Conservation (phyloP, 179 eudicot genomes). For the Gypsophila paniculata region DNA sequence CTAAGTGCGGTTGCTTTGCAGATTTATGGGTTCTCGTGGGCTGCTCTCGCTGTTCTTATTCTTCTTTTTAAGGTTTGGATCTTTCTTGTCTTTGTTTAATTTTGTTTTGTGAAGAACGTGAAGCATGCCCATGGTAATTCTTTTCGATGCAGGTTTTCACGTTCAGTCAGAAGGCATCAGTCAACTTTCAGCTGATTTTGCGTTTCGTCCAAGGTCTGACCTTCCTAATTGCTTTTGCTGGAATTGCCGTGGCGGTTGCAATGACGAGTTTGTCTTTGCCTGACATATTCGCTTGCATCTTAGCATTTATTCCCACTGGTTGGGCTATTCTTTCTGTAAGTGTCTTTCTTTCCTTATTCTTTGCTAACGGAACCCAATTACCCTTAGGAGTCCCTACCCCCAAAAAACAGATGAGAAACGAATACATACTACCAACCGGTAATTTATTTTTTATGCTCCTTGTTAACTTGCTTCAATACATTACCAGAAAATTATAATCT, state of each 20-base stretch:
- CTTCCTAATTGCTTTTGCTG: conserved; percentile 80
- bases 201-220: conserved; percentile 88
- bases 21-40: conserved; percentile 94
- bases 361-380: neutral
- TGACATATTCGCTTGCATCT: conserved; percentile 82
- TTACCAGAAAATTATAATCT: too few species aligned
- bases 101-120: conserved; percentile 5
- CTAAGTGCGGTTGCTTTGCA: conserved; percentile 25
- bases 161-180: conserved; percentile 95
- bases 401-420: neutral
- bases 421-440: too few species aligned
- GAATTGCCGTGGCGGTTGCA: conserved; percentile 59
- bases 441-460: too few species aligned
- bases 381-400: neutral
- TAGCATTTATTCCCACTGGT: conserved; percentile 94
- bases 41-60: conserved; percentile 64
- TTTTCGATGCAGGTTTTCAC: conserved; percentile 69
- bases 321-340: conserved; percentile 93
- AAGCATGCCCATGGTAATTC: neutral
- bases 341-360: conserved; percentile 15
- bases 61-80: conserved; percentile 75
- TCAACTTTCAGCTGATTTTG: conserved; percentile 85
- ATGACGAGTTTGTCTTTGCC: conserved; percentile 46
- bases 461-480: neutral
- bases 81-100: conserved; percentile 1